These are phyloP conservation scores for Mikania micrantha DNA, from an alignment of 129 eudicot species.

Conservation along the genomic window DNA sequence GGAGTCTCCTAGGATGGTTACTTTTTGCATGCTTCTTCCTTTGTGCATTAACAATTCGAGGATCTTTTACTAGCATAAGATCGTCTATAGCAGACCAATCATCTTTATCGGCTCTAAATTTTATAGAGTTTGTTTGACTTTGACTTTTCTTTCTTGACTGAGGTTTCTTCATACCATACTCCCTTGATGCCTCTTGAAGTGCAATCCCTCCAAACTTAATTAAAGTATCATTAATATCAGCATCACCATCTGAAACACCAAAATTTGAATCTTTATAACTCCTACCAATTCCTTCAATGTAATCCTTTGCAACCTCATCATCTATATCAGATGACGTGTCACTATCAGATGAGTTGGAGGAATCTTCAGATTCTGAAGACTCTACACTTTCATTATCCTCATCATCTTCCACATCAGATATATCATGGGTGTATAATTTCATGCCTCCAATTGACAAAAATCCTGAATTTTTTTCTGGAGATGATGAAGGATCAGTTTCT, in stretches of 20 bases:
- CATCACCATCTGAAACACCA: conserved; percentile 35
- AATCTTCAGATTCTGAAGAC: conserved; percentile 52
- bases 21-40: conserved; percentile 67
- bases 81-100: conserved; percentile 49
- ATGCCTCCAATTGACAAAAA: conserved; percentile 70
- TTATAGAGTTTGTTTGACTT: conserved; percentile 10
- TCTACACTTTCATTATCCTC: conserved; percentile 33
- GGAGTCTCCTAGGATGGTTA: conserved; percentile 46
- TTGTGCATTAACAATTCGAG: conserved; percentile 48
- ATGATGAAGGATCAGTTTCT: conserved; percentile 36
- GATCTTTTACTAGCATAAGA: conserved; percentile 66
- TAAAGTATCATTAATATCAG: conserved; percentile 42
- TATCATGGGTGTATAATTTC: conserved; percentile 60
- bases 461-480: conserved; percentile 47
- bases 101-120: conserved; percentile 17
- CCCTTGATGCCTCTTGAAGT: conserved; percentile 86
- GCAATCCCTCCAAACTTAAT: conserved; percentile 67
- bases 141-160: conserved; percentile 36
- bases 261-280: conserved; percentile 37
- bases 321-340: conserved; percentile 61
- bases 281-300: conserved; percentile 83
- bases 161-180: conserved; percentile 61
- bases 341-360: conserved; percentile 54
- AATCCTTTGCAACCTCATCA: conserved; percentile 76
- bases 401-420: conserved; percentile 52